Conservation (phyloP, 768 basidiomycete species). For the Calocera cornea region DNA sequence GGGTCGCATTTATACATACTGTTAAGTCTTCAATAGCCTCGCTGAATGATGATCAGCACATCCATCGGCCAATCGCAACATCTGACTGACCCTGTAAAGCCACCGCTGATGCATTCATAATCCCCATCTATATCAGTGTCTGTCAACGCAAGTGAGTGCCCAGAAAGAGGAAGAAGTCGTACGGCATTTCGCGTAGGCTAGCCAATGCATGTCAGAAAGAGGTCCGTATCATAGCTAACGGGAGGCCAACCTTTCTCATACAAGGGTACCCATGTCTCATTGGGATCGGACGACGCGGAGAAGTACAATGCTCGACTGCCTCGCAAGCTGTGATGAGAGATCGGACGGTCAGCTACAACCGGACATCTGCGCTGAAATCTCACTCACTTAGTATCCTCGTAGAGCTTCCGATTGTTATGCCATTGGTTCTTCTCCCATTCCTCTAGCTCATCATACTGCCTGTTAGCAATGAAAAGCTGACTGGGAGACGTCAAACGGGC, state of each 20-base stretch:
- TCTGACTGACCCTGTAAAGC: not conserved
- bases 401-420: not conserved
- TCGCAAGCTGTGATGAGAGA: not conserved
- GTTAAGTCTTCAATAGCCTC: not conserved
- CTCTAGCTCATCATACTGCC: not conserved
- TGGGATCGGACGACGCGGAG: not conserved
- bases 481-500: not conserved
- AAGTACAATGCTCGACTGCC: not conserved
- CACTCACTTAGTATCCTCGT: not conserved
- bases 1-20: not conserved
- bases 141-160: not conserved
- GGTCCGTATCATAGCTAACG: not conserved
- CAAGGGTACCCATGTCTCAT: not conserved
- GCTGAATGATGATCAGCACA: not conserved
- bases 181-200: not conserved
- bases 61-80: not conserved
- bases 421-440: not conserved
- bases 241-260: not conserved
- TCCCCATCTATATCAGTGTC: not conserved
- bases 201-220: not conserved
- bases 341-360: too few species aligned
- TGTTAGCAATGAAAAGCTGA: not conserved
- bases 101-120: not conserved
- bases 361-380: too few species aligned
- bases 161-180: not conserved